Evolutionary conservation across 495 filamentous ascomycete species (phyloP).

Genomic region (Podospora anserina): DNA sequence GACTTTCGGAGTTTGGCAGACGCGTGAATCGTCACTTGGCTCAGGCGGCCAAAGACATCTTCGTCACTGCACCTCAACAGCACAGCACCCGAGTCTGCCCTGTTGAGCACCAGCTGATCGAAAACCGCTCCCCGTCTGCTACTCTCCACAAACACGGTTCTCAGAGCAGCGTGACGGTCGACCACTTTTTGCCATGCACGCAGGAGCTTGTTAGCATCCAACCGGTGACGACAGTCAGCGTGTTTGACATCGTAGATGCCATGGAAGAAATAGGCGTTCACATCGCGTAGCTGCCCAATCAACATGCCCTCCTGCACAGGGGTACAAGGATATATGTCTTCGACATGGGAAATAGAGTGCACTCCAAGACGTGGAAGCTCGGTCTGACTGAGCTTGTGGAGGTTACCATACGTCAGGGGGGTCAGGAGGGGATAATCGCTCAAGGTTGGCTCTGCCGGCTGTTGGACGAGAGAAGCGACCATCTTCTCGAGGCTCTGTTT

Average conservation of each 20-base stretch:
- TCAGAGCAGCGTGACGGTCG: constrained; percentile 50
- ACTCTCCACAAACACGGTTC: constrained; percentile 56
- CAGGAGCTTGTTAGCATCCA: constrained; percentile 43
- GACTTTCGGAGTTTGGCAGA: background rate
- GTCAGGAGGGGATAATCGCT: constrained; percentile 25
- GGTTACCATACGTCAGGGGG: constrained; percentile 19
- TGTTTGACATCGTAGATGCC: constrained; percentile 23
- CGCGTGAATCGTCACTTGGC: constrained; percentile 8
- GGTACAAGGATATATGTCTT: constrained; percentile 51
- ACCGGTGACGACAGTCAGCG: constrained; percentile 10
- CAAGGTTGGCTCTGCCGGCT: constrained; percentile 19
- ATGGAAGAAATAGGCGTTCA: constrained; percentile 25
- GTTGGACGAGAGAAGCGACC: constrained; percentile 8
- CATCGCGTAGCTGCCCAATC: constrained; percentile 26
- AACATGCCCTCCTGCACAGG: constrained; percentile 61
- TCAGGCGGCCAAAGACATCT: constrained; percentile 14
- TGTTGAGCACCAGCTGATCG: constrained; percentile 27
- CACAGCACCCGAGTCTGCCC: constrained; percentile 13
- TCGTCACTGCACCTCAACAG: constrained; percentile 15
- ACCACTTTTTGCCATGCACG: constrained; percentile 54
- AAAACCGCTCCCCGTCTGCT: constrained; percentile 45
- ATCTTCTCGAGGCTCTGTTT: constrained; percentile 18
- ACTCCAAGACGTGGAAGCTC: constrained; percentile 24
- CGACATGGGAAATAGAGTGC: constrained; percentile 24
- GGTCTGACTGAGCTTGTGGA: constrained; percentile 14